phyloP scores from a whole-genome alignment of 83 land plant genomes.

The Picea engelmannii region DNA sequence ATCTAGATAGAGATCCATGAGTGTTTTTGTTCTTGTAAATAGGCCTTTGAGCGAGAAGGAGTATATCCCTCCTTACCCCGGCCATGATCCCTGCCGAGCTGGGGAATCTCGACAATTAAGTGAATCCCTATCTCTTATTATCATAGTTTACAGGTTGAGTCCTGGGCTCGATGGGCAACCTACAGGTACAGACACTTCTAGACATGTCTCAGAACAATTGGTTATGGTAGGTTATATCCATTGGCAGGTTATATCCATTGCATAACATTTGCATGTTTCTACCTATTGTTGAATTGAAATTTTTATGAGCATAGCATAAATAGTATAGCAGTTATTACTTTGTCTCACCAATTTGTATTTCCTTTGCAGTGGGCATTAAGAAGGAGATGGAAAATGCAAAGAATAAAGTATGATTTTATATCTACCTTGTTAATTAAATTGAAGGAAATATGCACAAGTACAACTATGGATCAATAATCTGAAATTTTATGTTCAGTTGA shows the following conservation, averaged over 20 bases:
- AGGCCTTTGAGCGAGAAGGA: too few relatives aligned
- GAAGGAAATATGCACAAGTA: neutral
- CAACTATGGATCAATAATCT: neutral
- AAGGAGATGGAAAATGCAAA: slow-evolving; percentile 7
- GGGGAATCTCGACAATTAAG: slow-evolving; percentile 39
- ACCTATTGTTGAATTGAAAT: neutral
- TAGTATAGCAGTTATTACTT: neutral
- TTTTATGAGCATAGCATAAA: neutral
- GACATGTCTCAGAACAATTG: slow-evolving; percentile 48
- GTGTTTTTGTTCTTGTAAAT: too few relatives aligned
- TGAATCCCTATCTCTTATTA: slow-evolving; percentile 32
- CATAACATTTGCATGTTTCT: neutral
- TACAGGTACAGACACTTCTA: slow-evolving; percentile 25
- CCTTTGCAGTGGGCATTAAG: neutral
- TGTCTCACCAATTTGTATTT: neutral
- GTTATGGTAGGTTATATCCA: too few relatives aligned
- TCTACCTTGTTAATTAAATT: neutral
- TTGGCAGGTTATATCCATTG: too few relatives aligned
- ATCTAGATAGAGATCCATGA: too few relatives aligned
- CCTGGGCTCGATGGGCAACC: slow-evolving; percentile 34
- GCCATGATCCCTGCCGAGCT: slow-evolving; percentile 46
- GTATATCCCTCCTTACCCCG: slow-evolving; percentile 22
- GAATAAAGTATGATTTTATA: slow-evolving; percentile 4
- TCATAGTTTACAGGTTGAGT: slow-evolving; percentile 43
- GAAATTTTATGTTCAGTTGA: neutral